Conservation (phyloP, 768 basidiomycete genomes). For the Daedaleopsis sinensis region DNA sequence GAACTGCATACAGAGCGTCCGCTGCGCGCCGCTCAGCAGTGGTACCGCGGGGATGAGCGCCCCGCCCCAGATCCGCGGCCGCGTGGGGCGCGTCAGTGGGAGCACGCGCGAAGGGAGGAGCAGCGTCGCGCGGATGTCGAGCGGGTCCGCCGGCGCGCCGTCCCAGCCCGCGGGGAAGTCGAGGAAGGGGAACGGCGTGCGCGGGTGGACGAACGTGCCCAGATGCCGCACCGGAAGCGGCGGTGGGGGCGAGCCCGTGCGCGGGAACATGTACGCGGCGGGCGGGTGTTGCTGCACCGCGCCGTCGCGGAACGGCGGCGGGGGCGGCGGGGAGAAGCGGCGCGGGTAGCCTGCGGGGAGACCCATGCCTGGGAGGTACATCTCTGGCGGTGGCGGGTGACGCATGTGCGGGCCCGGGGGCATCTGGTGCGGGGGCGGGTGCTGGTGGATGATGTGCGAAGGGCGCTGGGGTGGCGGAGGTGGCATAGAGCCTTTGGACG, state of each 20-base stretch:
- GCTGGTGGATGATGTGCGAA: conserved; percentile 21
- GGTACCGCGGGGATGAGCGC: conserved; percentile 49
- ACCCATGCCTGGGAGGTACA: conserved; percentile 6
- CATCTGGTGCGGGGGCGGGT: conserved; percentile 26
- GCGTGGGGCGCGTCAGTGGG: conserved; percentile 54
- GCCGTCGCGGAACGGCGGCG: conserved; percentile 15
- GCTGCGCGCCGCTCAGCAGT: conserved; percentile 27
- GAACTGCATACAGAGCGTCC: conserved; percentile 22
- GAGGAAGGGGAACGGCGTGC: conserved; percentile 57
- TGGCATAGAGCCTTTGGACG: conserved; percentile 20
- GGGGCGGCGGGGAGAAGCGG: too few species aligned
- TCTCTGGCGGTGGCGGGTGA: conserved; percentile 14
- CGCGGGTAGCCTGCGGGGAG: conserved; percentile 14
- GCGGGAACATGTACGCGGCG: conserved; percentile 13
- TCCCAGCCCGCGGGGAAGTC: conserved; percentile 26
- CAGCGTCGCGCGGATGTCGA: conserved; percentile 46
- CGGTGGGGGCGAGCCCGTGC: conserved; percentile 20
- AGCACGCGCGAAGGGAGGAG: conserved; percentile 63
- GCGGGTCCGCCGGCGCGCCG: conserved; percentile 20
- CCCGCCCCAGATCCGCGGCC: conserved; percentile 73
- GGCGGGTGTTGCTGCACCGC: conserved; percentile 5
- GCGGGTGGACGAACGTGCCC: conserved; percentile 62
- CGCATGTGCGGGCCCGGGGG: conserved; percentile 17
- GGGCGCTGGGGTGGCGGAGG: conserved; percentile 22
- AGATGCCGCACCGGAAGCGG: conserved; percentile 37